These are phyloP conservation scores for Metschnikowia drakensbergensis DNA, from an alignment of 805 yeast genomes.

Conservation along the genomic window DNA sequence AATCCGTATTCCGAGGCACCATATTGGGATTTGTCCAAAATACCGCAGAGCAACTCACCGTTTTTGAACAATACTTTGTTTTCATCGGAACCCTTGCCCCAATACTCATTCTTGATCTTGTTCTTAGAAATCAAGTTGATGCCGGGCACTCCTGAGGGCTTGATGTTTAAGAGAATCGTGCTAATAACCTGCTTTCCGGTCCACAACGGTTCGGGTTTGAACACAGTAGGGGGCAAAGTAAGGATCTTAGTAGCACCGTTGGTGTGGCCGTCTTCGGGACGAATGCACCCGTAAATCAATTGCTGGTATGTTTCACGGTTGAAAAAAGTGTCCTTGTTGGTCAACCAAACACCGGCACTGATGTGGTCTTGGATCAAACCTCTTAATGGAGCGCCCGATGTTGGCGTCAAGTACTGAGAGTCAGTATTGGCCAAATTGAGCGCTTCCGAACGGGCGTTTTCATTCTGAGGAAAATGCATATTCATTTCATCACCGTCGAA, in stretches of 20 bases:
- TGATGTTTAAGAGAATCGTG: conserved; percentile 84
- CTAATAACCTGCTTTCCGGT: conserved; percentile 97
- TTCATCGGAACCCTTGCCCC: conserved; percentile 85
- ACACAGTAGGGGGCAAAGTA: conserved; percentile 85
- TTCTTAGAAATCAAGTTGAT: conserved; percentile 77
- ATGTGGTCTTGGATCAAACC: conserved; percentile 99
- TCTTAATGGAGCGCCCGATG: conserved; percentile 97
- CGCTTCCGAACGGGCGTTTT: conserved; percentile 96
- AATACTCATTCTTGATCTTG: conserved; percentile 89
- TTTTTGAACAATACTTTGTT: conserved; percentile 80
- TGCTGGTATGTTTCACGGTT: conserved; percentile 91
- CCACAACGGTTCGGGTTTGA: conserved; percentile 90
- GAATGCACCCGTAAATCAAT: conserved; percentile 84
- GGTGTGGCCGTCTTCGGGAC: conserved; percentile 97
- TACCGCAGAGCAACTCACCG: conserved; percentile 89
- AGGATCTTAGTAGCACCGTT: conserved; percentile 56
- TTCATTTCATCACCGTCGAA: conserved; percentile 99
- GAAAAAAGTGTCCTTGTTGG: conserved; percentile 88
- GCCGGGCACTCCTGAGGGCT: conserved; percentile 87
- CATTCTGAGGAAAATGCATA: conserved; percentile 98
- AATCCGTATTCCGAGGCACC: conserved; percentile 98
- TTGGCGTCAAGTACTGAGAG: conserved; percentile 95
- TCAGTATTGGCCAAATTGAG: conserved; percentile 93
- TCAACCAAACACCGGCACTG: conserved; percentile 98
- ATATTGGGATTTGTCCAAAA: conserved; percentile 94